Evolutionary conservation across 805 yeast genomes (phyloP), one percentile per base, ranked within the genome.

Genomic region (Starmerella sp.): DNA sequence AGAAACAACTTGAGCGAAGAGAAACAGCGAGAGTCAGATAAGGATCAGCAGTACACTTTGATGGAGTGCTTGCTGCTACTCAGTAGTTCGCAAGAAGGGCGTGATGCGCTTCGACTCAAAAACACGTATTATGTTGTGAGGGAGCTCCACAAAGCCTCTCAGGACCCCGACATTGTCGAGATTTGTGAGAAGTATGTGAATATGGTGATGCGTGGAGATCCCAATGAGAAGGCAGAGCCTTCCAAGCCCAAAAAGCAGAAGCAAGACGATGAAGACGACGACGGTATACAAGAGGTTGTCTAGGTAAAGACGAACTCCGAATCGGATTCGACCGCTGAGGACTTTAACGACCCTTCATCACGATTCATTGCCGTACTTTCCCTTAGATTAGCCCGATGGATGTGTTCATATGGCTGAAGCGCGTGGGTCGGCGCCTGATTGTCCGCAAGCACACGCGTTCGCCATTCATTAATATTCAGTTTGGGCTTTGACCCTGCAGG

Each of bases 171-270:
- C 17, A 75, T 87, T 28, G 74, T 74, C 45, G 95, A 85, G 45
- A 70, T 85, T 45, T 83, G 93, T 71, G 95, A 88, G 62, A 77
- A 93, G 66, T 69, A 86, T 42, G 98, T 90, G 28, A 91, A 91
- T 67, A 79, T 88, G 81, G 75, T 91, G 60, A 85, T 86, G 93
- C 81, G 97, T 74, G 97, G 91, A 65, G 97, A 90, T 65, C 69
- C 69, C 54, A 55, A 37, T 9, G 35, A 50, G 6, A 6, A 13
- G 17, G 9, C 28, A 5, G 14, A 22, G 9, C 22, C 30, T 4
- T 8, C 38, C 10, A 14, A 15, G 28, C n/a, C 44, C 14, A 48
- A 35, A 29, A 15, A 11, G 15, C 38, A 67, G 59, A 9, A 65
- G 62, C 17, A 71, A 59, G 48, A 50, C 8, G 56, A 49, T 15